Conservation (phyloP, 129 eudicot species). For the Tagetes patula region DNA sequence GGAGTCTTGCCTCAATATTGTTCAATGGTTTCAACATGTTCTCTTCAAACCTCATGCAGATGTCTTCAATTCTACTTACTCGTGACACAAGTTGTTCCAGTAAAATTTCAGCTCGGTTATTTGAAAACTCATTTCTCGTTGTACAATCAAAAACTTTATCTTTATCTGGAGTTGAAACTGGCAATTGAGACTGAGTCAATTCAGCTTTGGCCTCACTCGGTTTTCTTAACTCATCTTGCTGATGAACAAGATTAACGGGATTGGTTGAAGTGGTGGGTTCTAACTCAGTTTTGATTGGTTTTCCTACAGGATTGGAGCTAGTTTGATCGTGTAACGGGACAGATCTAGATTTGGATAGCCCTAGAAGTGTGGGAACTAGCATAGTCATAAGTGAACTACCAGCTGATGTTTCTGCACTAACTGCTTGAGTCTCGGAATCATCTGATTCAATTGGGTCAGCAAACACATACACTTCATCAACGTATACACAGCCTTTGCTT, state of each 20-base stretch:
- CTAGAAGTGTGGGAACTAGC: conserved; percentile 86
- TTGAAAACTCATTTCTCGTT: conserved; percentile 18
- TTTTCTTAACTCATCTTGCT: conserved; percentile 35
- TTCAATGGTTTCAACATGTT: conserved; percentile 74
- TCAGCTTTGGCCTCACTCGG: conserved; percentile 28
- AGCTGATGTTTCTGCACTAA: conserved; percentile 33
- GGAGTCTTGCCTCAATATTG: conserved; percentile 73
- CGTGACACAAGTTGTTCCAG: conserved; percentile 72
- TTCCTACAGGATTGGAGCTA: conserved; percentile 34
- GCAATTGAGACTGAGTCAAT: conserved; percentile 29
- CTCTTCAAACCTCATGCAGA: conserved; percentile 77
- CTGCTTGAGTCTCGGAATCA: conserved; percentile 39
- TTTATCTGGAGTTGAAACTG: conserved; percentile 19
- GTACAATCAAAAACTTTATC: conserved; percentile 17
- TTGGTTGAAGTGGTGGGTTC: conserved; percentile 25
- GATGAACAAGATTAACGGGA: conserved; percentile 15
- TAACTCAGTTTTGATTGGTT: conserved; percentile 27
- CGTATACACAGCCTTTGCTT: conserved; percentile 49
- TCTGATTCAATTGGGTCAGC: conserved; percentile 55
- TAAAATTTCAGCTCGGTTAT: conserved; percentile 45
- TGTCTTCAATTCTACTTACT: conserved; percentile 66
- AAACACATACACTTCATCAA: conserved; percentile 81
- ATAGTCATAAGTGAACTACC: conserved; percentile 73
- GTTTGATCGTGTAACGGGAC: conserved; percentile 35
- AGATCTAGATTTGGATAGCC: conserved; percentile 57